Base-by-base conservation (phyloP, 1,284 basidiomycete genomes). In the Xerocomus minutiporus region DNA sequence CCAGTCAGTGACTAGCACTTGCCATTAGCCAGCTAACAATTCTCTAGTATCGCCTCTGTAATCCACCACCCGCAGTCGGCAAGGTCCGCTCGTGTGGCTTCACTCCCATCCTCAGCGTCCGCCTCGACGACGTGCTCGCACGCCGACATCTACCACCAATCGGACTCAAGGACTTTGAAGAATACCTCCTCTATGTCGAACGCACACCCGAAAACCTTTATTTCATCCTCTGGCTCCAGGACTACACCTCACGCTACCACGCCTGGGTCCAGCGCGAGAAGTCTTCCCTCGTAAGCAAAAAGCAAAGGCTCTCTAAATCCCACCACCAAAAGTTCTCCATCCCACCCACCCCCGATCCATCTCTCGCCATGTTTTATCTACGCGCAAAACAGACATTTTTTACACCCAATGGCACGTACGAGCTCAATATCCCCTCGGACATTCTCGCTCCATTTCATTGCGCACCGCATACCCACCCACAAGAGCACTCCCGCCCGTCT, bases 311-410 rank as follows among this genome's bases (percentile, higher is more conserved):
- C 20, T 70, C 52, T 63, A 70, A 57, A 61, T 63, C 51, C 1
- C 53, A 52, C 6, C 64, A 50, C 41, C 53, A 43, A 23, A 63
- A 53, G 2, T 56, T 66, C 65, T 38, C 68, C 62, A 44, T 68
- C 58, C 73, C 72, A 1, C 65, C 72, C 23, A 75, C 72, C 28
- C 73, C 76, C 56, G 80, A 82, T 11, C 73, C 80, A 3, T 71
- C 79, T 17, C 73, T 89, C 47, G 79, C 82, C 51, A 77, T 84
- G 71, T 88, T 87, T 69, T 90, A 86, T 63, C 71, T 80, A 7
- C 83, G 87, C 43, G 86, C 86, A 7, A 88, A 87, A 59, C 81
- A 85, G 60, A 89, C 86, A 0, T 90, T 90, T 67, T 80, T 88
- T 56, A 82, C 82, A 2, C 83, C 83, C 13, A 78, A 77, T 51